Base-by-base conservation (phyloP, 805 yeast genomes). In the Sugiyamaella chiloensis region DNA sequence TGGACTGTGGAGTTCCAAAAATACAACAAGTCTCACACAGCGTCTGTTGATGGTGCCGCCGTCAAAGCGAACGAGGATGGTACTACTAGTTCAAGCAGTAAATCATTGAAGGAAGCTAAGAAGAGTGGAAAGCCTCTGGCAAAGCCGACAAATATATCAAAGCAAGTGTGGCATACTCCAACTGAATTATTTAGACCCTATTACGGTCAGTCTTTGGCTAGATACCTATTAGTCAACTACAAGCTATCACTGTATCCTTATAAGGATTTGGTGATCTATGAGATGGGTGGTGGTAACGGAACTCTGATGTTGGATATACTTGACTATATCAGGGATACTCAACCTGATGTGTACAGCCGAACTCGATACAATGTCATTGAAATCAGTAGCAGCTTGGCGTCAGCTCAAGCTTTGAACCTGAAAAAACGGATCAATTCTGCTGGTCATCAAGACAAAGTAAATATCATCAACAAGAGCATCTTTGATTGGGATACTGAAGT, bases 281-380 rank as follows among this genome's bases (percentile, higher is more conserved):
- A 88, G 65, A 79, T 86, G 73, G 96, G 95, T 50, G 95, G 89
- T 17, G 96, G 96, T 55, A 87, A 87, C 59, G 95, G 95, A 35
- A 87, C 95, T 0, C 65, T 87, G 51, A 87, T 88, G 96, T 63
- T 74, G 46, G 83, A 87, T 58, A 76, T 87, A 8, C 64, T 87
- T 52, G 81, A 82, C 58, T 87, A 73, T 60, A 74, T 87, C 51
- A 70, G 77, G 52, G 67, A 66, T 23, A 69, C 74, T 17, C 82
- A 83, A 53, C 90, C 95, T 0, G 89, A 84, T 31, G 80, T 87
- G n/a, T 87, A 86, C 62, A 64, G 68, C 9, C 71, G 79, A 31
- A 83, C 88, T 0, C 73, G 74, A 55, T 87, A 87, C 61, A 79
- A 78, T 60, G 81, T 85, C 46, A 80, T 85, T 53, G 93, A 85